Evolutionary conservation across 805 yeast species (phyloP), one percentile per base, ranked within the genome.

Genomic region (Gaillardinia entomophila): DNA sequence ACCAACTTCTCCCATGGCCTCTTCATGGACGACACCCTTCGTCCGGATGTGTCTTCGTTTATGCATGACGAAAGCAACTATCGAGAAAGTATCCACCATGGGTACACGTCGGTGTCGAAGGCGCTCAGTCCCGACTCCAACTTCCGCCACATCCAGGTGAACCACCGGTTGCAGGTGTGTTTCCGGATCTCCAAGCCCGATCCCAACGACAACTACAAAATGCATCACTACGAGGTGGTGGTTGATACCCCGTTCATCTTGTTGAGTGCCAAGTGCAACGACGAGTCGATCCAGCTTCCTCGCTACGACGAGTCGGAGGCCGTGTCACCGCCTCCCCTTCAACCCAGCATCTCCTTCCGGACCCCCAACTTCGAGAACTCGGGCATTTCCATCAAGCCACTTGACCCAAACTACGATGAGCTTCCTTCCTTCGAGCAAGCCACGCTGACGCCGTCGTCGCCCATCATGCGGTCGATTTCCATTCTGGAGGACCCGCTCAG

Each of bases 201-300:
- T 37, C 68, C 73, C 0, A 50, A 56, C 29, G 68, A 45, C 33
- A 49, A 59, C 35, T 49, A 31, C 36, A 73, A 72, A 40, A 56
- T 76, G 60, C 87, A 81, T 45, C 89, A 83, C 51, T 83, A 79
- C 47, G 94, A 83, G 45, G 89, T 83, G 14, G 75, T 83, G 27
- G 82, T 83, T 25, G 92, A 83, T 49, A 82, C 90, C 0, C 92
- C 92, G 0, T 65, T 83, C 24, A 67, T 72, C 22, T 49, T 66
- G 36, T 48, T 66, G 30, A 63, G 70, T 41, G 49, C 71, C 0
- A 61, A 60, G 37, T 66, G 71, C 42, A 55, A 53, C 39, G 70
- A 62, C 6, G 63, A 44, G 4, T 59, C 69, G 1, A 48, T 55
- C 6, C 71, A 65, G 38, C 51, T 66, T 28, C 73, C 73, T 0